Evolutionary conservation across 2,329 filamentous ascomycete species (phyloP), one percentile per base, ranked within the genome.

Genomic region (Fusarium protoensiforme): DNA sequence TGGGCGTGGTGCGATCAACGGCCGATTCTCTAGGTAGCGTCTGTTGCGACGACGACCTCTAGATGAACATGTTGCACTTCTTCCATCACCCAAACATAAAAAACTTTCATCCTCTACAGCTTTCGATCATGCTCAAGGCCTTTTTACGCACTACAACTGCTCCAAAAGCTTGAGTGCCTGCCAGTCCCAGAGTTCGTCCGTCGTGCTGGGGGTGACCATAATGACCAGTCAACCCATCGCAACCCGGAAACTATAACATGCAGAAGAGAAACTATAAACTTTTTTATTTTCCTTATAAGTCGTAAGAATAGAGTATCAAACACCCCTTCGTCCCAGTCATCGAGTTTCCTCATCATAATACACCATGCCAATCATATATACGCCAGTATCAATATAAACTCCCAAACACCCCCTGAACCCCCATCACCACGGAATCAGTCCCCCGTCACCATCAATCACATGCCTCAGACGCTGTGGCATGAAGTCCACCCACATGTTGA

Each of bases 401-500:
- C 41, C 54, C 46, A 43, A 53, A 48, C 27, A 46, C 63, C 48
- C 33, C 18, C 9, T 29, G 11, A 36, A 13, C 51, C 22, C 35
- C 14, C 35, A 39, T 80, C 69, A 83, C 81, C 82, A 83, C 18
- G 78, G 61, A 11, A 82, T 78, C 73, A 83, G 71, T 53, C 68
- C 74, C 0, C 81, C 81, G 3, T 81, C 79, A 2, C 65, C 77
- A 7, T 80, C 80, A 22, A 83, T 61, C 5, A 83, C 79, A 48
- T 79, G 74, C 66, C 71, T 77, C 57, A 83, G 35, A 33, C 81
- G 69, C 73, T 81, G 78, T 20, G 78, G 79, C 82, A 83, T 83
- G 20, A 80, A 78, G 24, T 82, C 82, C 9, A 83, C 80, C 82
- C 82, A 83, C 61, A 80, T 67, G 54, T 83, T 78, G 53, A 83